Evolutionary conservation across 225 moss, liverwort and hornwort genomes (phyloP).

Genomic region (Marchantia polymorpha): DNA sequence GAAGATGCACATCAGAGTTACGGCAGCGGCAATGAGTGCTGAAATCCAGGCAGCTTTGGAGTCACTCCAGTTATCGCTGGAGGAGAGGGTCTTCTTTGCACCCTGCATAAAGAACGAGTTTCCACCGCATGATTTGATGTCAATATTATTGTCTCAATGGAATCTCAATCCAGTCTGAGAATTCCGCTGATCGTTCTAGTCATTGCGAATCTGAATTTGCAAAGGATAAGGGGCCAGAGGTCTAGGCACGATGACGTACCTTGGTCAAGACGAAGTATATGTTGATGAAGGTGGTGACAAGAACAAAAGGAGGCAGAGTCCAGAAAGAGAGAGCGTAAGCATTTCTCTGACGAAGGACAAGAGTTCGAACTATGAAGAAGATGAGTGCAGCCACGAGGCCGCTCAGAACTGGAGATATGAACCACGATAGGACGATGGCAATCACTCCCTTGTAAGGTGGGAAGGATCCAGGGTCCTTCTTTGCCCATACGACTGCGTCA

Average conservation of each 20-base stretch:
- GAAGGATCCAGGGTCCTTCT: conserved; percentile 46
- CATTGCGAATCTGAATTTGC: background rate
- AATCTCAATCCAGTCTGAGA: background rate
- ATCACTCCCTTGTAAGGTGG: conserved; percentile 70
- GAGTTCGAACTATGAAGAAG: conserved; percentile 35
- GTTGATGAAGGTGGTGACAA: conserved; percentile 59
- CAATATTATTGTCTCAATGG: no score
- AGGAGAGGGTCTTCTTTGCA: conserved; percentile 48
- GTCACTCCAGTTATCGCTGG: conserved; percentile 44
- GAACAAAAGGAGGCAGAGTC: conserved; percentile 59
- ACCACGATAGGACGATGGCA: conserved; percentile 62
- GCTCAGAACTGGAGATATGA: conserved; percentile 60
- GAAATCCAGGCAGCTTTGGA: conserved; percentile 62
- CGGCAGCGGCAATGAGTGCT: conserved; percentile 33
- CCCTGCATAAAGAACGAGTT: conserved; percentile 25
- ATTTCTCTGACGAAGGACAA: conserved; percentile 58
- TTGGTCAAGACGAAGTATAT: conserved; percentile 79
- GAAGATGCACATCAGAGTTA: conserved; percentile 31
- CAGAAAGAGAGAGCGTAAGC: conserved; percentile 55
- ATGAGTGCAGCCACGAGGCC: conserved; percentile 39
- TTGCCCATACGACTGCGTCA: conserved; percentile 61
- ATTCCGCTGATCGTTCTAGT: conserved; percentile 29
- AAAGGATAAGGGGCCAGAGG: conserved; percentile 10
- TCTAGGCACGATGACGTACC: conserved; percentile 2
- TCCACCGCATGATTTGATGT: background rate